Base-by-base conservation (phyloP, 306 rosid genomes). In the Castanospermum australe region DNA sequence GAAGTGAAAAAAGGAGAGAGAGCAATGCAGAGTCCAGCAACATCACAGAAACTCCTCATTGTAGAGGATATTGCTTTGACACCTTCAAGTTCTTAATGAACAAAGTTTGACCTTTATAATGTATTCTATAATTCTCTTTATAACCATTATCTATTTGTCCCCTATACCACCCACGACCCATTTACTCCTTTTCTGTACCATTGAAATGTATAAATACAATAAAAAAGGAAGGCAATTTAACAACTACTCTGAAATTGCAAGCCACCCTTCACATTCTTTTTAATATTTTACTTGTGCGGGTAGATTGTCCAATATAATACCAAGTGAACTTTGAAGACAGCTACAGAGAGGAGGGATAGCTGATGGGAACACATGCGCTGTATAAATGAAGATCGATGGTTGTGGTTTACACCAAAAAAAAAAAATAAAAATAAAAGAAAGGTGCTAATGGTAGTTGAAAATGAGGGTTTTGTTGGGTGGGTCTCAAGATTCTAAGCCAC, bases 391-490 rank as follows among this genome's bases (percentile, higher is more conserved):
- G 12, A 61, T 12, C 0, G 15, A 48, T 39, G n/a, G 51, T 12
- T 28, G 38, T 5, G n/a, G n/a, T n/a, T n/a, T n/a, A n/a, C n/a
- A n/a, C n/a, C n/a, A n/a, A n/a, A n/a, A n/a, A n/a, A n/a, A n/a
- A n/a, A n/a, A n/a, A n/a, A n/a, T n/a, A n/a, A n/a, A n/a, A n/a
- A n/a, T n/a, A n/a, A n/a, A n/a, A n/a, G n/a, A n/a, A n/a, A 71
- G 42, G n/a, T 59, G 59, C 1, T n/a, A 44, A 66, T 24, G 50
- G 80, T 67, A 18, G 67, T 45, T 76, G 30, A 47, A 57, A 73
- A 36, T 17, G 59, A 38, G 21, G 14, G 21, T 15, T 6, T 55
- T 11, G 63, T 55, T 75, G 60, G 68, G 35, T 66, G 22, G 47
- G 32, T 11, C 8, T 52, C 22, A 28, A 44, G 68, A 35, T 47